Evolutionary conservation across 345 rosid genomes (phyloP), one percentile per base, ranked within the genome.

Genomic region (Populus deltoides): DNA sequence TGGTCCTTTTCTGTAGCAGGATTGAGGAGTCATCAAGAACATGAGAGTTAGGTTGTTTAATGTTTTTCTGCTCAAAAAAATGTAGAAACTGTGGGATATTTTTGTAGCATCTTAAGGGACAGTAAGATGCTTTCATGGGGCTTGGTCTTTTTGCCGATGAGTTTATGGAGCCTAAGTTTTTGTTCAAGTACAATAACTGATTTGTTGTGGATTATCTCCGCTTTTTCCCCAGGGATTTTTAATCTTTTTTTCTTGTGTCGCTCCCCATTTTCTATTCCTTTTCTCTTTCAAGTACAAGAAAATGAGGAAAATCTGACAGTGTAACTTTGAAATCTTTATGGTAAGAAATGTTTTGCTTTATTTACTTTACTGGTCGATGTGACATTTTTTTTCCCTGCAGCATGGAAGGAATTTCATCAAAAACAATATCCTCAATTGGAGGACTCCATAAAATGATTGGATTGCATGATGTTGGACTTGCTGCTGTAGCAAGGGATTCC

Each of bases 401-500:
- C 83, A 79, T 88, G 81, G 97, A 87, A 55, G 91, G 86, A 33
- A 77, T 84, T 72, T 85, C 91, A 5, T 47, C 76, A 0, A 86
- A 87, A 57, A 82, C 89, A 8, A 89, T 92, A 79, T 81, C 89
- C 3, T 80, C 66, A n/a, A 72, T 92, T 27, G 97, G 93, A 76
- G 93, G 92, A 63, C 81, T 92, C 39, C 90, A 90, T 71, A 80
- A 81, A 66, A 66, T 90, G 87, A 80, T 89, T 71, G 88, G 90
- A 57, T 82, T 92, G 75, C 87, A 86, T 72, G 89, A 85, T 8
- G 77, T 82, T 68, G 86, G 78, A 33, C 86, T 86, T 76, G 88
- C 74, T 18, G 92, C 97, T 17, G 83, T 90, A 4, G 68, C 88
- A 11, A 85, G 94, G 85, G 94, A 92, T 85, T 90, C 94, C 71